Conservation (phyloP, 2,329 filamentous ascomycete species). For the Cyphellophora europaea region DNA sequence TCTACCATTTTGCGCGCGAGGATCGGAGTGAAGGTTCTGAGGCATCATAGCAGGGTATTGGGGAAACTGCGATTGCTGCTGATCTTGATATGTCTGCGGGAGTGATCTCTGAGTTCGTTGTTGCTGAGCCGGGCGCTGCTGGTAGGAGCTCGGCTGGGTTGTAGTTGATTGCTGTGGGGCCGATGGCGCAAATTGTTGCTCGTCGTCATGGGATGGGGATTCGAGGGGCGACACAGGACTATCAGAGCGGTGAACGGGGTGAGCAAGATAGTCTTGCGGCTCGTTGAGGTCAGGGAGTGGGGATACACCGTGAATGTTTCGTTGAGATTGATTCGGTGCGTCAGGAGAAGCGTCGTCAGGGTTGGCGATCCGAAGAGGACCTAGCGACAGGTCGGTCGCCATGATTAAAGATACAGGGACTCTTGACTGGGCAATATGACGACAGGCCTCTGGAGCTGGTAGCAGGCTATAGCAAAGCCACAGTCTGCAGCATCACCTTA, state of each 20-base stretch:
- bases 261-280: conserved; percentile 11
- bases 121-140: conserved; percentile 11
- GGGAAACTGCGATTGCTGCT: conserved; percentile 31
- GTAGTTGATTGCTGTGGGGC: conserved; percentile 4
- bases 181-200: conserved; percentile 6
- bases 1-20: conserved; percentile 27
- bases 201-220: conserved; percentile 6
- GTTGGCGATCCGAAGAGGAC: conserved; percentile 92
- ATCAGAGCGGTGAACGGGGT: conserved; percentile 7
- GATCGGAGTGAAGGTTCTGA: conserved; percentile 27
- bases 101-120: conserved; percentile 28
- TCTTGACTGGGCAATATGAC: not conserved
- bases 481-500: conserved; percentile 1
- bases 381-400: conserved; percentile 58
- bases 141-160: not conserved
- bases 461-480: not conserved
- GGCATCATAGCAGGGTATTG: conserved; percentile 35
- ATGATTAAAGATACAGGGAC: not conserved
- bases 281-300: conserved; percentile 12
- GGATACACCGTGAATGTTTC: conserved; percentile 12
- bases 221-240: conserved; percentile 18
- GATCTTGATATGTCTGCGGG: conserved; percentile 34
- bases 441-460: not conserved
- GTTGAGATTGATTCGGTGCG: conserved; percentile 19
- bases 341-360: conserved; percentile 61